Conservation (phyloP, 306 rosid species). For the Gleditsia sinensis region DNA sequence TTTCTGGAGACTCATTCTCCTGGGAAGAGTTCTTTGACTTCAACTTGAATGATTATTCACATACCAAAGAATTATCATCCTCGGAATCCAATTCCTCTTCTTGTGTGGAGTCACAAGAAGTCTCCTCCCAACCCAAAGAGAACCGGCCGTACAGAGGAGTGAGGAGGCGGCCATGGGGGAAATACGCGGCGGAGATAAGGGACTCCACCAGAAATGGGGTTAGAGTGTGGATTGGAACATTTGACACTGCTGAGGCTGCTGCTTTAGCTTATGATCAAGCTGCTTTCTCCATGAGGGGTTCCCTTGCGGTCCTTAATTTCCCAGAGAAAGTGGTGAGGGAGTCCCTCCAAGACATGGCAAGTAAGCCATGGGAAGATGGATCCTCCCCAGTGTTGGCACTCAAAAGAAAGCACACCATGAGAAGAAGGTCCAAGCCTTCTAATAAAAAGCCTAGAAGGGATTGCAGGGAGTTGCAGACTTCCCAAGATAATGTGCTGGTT, state of each 20-base stretch:
- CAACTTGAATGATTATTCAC: background rate
- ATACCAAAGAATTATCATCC: conserved; percentile 33
- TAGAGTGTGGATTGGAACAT: conserved; percentile 94
- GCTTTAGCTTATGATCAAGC: conserved; percentile 97
- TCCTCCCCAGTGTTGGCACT: conserved; percentile 78
- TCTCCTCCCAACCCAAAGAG: conserved; percentile 32
- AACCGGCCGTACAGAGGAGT: conserved; percentile 65
- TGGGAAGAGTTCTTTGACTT: conserved; percentile 41
- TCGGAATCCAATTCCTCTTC: conserved; percentile 34
- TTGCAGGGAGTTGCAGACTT: background rate
- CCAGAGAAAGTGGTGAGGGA: conserved; percentile 57
- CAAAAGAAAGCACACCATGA: conserved; percentile 54
- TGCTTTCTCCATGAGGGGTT: conserved; percentile 67
- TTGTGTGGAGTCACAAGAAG: conserved; percentile 40
- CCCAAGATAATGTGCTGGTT: conserved; percentile 46
- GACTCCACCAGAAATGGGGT: conserved; percentile 84
- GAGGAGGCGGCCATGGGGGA: conserved; percentile 93
- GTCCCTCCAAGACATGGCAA: conserved; percentile 41
- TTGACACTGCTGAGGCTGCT: conserved; percentile 84
- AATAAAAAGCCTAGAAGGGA: conserved; percentile 34
- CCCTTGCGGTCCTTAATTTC: conserved; percentile 80
- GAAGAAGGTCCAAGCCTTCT: conserved; percentile 30
- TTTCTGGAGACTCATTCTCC: conserved; percentile 8
- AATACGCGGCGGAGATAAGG: conserved; percentile 88
- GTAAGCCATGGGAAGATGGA: conserved; percentile 40